Evolutionary conservation across 768 basidiomycete genomes (phyloP).

Genomic region (Tricholoma furcatifolium): DNA sequence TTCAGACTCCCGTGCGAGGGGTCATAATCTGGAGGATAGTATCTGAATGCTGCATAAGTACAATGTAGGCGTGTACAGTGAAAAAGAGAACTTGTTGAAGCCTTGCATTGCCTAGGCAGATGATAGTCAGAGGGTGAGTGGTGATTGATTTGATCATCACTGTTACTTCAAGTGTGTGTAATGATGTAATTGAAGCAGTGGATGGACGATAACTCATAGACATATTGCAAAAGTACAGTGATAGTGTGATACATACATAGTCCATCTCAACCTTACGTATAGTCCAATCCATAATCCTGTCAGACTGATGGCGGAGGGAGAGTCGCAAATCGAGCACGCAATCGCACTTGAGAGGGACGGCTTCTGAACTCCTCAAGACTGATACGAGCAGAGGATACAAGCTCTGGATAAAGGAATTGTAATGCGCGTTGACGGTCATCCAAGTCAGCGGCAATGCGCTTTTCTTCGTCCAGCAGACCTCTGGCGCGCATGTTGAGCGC

Average conservation of each 20-base stretch:
- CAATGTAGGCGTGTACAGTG: no score
- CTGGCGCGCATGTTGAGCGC: not conserved
- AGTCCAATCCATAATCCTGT: no score
- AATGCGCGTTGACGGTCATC: slow-evolving; percentile 1
- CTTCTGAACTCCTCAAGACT: slow-evolving; percentile 6
- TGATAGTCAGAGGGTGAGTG: not conserved
- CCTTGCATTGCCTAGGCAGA: not conserved
- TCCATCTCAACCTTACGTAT: no score
- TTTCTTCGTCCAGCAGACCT: slow-evolving; percentile 1
- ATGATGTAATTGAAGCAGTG: no score
- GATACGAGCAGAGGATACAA: not conserved
- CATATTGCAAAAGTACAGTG: no score
- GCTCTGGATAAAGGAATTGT: slow-evolving; percentile 10
- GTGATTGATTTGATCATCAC: not conserved
- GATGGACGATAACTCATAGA: no score
- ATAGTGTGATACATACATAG: no score
- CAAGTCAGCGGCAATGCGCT: not conserved
- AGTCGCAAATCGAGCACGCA: not conserved
- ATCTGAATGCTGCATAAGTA: slow-evolving; percentile 26
- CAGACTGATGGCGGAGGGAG: no score
- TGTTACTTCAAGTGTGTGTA: no score
- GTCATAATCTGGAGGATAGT: slow-evolving; percentile 52
- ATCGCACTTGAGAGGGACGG: slow-evolving; percentile 5
- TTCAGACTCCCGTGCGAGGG: slow-evolving; percentile 69
- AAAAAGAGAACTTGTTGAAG: not conserved